Percentiles rank a stretch among this genome's conserved stretches.
Evolutionary conservation across 768 basidiomycete genomes (phyloP).

Genomic region (Russula dissimulans): DNA sequence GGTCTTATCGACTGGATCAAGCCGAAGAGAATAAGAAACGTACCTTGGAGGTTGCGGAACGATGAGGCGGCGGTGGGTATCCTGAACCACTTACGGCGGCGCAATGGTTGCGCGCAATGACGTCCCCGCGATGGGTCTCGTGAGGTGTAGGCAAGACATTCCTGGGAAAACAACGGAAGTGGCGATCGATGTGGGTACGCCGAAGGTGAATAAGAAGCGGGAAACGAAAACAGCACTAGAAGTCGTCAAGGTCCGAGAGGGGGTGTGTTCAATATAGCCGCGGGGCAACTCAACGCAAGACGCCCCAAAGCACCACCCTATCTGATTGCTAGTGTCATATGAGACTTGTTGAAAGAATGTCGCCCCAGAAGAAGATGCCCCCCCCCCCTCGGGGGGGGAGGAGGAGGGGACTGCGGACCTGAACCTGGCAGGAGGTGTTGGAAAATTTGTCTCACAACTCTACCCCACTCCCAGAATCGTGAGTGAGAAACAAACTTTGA

Average conservation of each 20-base stretch:
- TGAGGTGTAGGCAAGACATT: background rate
- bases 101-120: background rate
- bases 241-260: background rate
- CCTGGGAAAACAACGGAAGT: background rate
- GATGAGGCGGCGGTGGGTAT: background rate
- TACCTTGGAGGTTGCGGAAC: background rate
- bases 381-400: background rate
- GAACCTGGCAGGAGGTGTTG: background rate
- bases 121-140: background rate
- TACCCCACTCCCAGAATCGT: background rate
- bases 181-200: background rate
- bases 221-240: background rate
- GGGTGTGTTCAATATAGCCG: background rate
- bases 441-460: background rate
- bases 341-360: background rate
- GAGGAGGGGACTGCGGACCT: background rate
- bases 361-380: background rate
- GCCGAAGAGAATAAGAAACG: background rate
- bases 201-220: background rate
- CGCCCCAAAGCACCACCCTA: background rate
- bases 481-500: background rate
- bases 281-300: background rate
- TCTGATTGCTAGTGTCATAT: background rate
- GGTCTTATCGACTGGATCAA: background rate
- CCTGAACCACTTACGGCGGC: background rate